These are phyloP conservation scores for Globisporangium nagaii DNA, from an alignment of 352 stramenopile genomes.

Conservation along the genomic window DNA sequence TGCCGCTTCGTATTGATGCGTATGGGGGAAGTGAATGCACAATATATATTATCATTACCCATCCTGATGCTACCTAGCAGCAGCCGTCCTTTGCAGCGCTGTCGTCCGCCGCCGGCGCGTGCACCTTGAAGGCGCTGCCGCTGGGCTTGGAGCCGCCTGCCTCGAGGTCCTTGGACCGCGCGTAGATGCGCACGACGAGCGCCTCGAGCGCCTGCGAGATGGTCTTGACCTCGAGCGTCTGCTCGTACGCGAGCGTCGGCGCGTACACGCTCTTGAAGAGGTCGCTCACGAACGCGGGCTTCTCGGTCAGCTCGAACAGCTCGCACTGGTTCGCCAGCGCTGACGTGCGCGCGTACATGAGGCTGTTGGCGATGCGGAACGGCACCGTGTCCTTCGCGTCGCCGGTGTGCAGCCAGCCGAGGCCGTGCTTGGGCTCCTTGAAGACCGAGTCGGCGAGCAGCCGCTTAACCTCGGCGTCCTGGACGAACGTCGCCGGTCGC, in stretches of 20 bases:
- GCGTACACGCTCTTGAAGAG: constrained; percentile 23
- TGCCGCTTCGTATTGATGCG: neutral
- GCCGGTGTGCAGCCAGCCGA: constrained; percentile 52
- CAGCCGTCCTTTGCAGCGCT: constrained; percentile 19
- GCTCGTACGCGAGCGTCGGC: constrained; percentile 43
- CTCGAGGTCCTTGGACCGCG: constrained; percentile 54
- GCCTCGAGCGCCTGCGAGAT: constrained; percentile 57
- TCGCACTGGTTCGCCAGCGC: constrained; percentile 51
- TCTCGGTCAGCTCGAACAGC: constrained; percentile 56
- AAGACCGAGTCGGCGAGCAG: constrained; percentile 40
- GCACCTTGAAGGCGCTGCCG: constrained; percentile 35
- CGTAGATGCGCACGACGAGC: constrained; percentile 61
- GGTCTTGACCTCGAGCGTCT: constrained; percentile 29
- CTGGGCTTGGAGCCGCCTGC: constrained; percentile 43
- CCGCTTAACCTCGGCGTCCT: constrained; percentile 44
- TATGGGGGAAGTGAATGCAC: neutral
- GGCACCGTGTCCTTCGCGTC: constrained; percentile 33
- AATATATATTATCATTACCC: constrained; percentile 13
- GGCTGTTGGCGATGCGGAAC: constrained; percentile 53
- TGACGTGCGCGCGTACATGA: constrained; percentile 65
- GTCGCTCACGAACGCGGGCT: constrained; percentile 18
- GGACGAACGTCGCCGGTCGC: constrained; percentile 31
- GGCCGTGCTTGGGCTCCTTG: constrained; percentile 36
- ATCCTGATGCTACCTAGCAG: constrained; percentile 29
- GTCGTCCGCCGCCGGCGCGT: constrained; percentile 7